Percentiles rank a stretch among this genome's conserved stretches.
These are phyloP conservation scores for Verticillium dahliae DNA, from an alignment of 2,329 filamentous ascomycete species.

Conservation along the genomic window DNA sequence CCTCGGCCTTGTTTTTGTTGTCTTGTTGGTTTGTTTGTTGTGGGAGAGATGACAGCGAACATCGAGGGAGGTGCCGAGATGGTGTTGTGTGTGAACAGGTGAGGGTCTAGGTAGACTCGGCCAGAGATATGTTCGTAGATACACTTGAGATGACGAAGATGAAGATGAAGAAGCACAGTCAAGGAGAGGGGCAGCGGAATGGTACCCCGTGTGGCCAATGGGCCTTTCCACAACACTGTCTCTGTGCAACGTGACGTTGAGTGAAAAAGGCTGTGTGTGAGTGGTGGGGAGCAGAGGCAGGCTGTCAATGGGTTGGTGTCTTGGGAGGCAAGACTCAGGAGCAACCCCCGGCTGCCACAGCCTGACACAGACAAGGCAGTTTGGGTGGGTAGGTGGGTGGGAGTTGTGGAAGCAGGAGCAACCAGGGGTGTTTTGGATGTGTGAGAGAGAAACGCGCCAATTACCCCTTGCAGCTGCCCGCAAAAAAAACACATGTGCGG, in stretches of 20 bases:
- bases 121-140: too few relatives aligned
- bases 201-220: not conserved
- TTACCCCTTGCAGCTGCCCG: constrained; percentile 3
- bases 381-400: not conserved
- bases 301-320: not conserved
- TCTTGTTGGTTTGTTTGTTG: not conserved
- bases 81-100: too few relatives aligned
- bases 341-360: not conserved
- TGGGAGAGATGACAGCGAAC: too few relatives aligned
- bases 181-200: not conserved
- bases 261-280: not conserved
- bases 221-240: not conserved
- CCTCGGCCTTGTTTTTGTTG: not conserved
- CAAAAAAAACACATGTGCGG: not conserved
- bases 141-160: too few relatives aligned
- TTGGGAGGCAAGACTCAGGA: not conserved
- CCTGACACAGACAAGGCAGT: not conserved
- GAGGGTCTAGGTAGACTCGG: too few relatives aligned
- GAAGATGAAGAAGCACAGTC: not conserved
- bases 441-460: constrained; percentile 8
- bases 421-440: constrained; percentile 8
- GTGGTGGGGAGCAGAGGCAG: not conserved
- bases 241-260: constrained; percentile 1
- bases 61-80: too few relatives aligned
- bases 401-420: not conserved